Evolutionary conservation across 306 rosid species (phyloP), one percentile per base, ranked within the genome.

Genomic region (Cucumis cinereus): DNA sequence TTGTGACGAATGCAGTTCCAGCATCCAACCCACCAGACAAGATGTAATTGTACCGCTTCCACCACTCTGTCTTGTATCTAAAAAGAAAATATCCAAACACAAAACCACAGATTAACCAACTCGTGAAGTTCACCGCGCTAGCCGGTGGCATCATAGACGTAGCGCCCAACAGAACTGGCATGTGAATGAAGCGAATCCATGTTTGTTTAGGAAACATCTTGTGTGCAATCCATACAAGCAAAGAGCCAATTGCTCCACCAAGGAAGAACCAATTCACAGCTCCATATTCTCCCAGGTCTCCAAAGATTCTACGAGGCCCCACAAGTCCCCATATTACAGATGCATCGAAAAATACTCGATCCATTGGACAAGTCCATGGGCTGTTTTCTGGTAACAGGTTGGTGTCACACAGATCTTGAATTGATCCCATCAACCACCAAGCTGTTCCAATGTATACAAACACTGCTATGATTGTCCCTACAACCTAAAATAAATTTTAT

Each of bases 311-410:
- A 35, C 96, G 92, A 0, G 96, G 98, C 16, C 98, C 96, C 11
- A 92, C 89, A 17, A 90, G 92, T 23, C 98, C 98, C 96, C 96
- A 92, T 33, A 92, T 90, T 47, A 92, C 94, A 8, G 96, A 89
- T 17, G 98, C 96, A 36, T 89, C 92, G 17, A 69, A 92, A 86
- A 92, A 90, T 36, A 90, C 92, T 0, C 81, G 87, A 68, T 92
- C 98, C 89, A 84, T 85, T 5, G 96, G 96, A 57, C 96, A 92
- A 10, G 79, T 83, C 96, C 98, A 92, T 15, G 92, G 96, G 87
- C 93, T 90, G 75, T 82, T 89, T 0, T 23, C 15, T 14, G 89
- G 87, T 16, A 90, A 74, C 66, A 24, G 22, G 59, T 87, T 60
- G 52, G 82, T 84, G 55, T 90, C 94, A 77, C 96, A 92, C 30